These are phyloP conservation scores for Mitragyna speciosa DNA, from an alignment of 257 asterid species.

Conservation along the genomic window DNA sequence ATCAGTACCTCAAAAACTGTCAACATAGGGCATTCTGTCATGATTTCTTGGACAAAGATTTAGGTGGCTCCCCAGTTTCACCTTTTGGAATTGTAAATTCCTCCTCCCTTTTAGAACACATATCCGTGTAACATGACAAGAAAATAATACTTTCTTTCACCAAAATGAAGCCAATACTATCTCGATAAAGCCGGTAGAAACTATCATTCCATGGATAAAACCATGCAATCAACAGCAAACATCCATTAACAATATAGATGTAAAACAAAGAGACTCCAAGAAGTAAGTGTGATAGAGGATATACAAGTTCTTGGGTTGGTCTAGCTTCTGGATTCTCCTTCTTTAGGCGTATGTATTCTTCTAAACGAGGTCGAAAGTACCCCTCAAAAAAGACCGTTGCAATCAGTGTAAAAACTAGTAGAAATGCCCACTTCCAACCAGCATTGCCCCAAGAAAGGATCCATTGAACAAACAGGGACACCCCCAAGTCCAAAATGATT, in stretches of 20 bases:
- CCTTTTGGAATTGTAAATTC: conserved; percentile 1
- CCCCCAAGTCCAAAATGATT: conserved; percentile 32
- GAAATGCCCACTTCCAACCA: conserved; percentile 32
- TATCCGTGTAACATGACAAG: conserved; percentile 29
- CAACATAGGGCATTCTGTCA: neutral
- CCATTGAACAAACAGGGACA: conserved; percentile 31
- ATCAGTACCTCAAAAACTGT: neutral
- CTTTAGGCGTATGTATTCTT: conserved; percentile 18
- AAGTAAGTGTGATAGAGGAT: conserved; percentile 32
- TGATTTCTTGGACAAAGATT: neutral
- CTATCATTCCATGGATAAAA: conserved; percentile 34
- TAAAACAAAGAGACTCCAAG: conserved; percentile 23
- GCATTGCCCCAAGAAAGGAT: conserved; percentile 12
- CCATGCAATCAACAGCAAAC: conserved; percentile 33
- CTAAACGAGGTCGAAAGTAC: conserved; percentile 27
- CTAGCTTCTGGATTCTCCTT: conserved; percentile 27
- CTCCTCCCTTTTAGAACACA: neutral
- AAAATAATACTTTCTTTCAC: conserved; percentile 33
- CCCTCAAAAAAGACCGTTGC: conserved; percentile 32
- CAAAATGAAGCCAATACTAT: conserved; percentile 30
- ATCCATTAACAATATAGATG: conserved; percentile 32
- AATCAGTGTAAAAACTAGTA: conserved; percentile 30
- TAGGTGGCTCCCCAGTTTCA: neutral
- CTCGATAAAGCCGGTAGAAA: conserved; percentile 27
- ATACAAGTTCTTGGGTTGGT: conserved; percentile 19